Evolutionary conservation across 768 basidiomycete species (phyloP).

Genomic region (Calocybe gangraenosa): DNA sequence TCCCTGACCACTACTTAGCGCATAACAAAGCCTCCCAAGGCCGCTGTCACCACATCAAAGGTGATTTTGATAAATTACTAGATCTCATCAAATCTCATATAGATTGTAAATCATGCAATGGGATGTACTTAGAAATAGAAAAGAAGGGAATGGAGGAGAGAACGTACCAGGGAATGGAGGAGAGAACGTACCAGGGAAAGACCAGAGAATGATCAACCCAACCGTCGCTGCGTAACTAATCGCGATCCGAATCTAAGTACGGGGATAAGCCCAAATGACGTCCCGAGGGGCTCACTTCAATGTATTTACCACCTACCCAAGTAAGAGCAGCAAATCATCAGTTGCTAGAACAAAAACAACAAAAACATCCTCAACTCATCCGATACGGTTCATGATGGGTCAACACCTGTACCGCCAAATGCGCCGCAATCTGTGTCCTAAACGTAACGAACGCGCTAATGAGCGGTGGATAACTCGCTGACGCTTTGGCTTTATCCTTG

Average conservation of each 20-base stretch:
- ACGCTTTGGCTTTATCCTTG: conserved; percentile 15
- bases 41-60: too few relatives aligned
- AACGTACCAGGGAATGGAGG: conserved; percentile 32
- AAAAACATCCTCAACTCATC: conserved; percentile 47
- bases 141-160: neutral
- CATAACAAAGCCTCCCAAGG: too few relatives aligned
- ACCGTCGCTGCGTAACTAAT: conserved; percentile 74
- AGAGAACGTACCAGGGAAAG: conserved; percentile 68
- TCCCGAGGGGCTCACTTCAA: conserved; percentile 85
- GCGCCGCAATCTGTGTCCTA: conserved; percentile 89
- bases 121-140: too few relatives aligned
- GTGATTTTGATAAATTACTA: too few relatives aligned
- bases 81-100: too few relatives aligned
- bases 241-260: conserved; percentile 41
- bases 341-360: neutral
- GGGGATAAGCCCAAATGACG: conserved; percentile 69
- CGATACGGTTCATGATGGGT: conserved; percentile 79
- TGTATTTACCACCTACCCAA: conserved; percentile 47
- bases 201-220: conserved; percentile 83
- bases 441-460: conserved; percentile 87
- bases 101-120: too few relatives aligned
- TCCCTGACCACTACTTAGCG: too few relatives aligned
- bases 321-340: neutral
- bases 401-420: conserved; percentile 74
- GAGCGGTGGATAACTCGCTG: conserved; percentile 55